A percentile compares a stretch with the other conserved stretches of the same genome.
Evolutionary conservation across 225 moss, liverwort and hornwort species (phyloP).

Genomic region (Antitrichia curtipendula): DNA sequence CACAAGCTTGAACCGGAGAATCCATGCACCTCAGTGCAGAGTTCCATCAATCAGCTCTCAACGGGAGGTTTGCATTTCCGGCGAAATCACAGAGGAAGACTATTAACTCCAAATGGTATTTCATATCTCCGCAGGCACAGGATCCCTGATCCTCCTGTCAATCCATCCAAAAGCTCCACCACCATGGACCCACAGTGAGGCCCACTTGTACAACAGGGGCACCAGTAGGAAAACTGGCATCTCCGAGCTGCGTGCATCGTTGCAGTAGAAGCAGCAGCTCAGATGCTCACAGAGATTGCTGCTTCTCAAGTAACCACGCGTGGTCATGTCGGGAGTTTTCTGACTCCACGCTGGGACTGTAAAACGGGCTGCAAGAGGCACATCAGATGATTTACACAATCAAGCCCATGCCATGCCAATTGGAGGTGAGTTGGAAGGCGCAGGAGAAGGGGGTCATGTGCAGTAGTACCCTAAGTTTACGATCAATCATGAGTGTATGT

Average conservation of each 20-base stretch:
- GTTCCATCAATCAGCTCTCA: background rate
- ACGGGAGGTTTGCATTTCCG: background rate
- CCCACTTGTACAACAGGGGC: background rate
- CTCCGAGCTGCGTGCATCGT: background rate
- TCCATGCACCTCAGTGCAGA: background rate
- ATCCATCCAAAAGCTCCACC: background rate
- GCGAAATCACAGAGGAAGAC: background rate
- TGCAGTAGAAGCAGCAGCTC: background rate
- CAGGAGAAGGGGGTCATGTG: background rate
- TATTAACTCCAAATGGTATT: background rate
- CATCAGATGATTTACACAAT: conserved; percentile 12
- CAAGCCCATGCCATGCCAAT: conserved; percentile 4
- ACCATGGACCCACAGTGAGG: background rate
- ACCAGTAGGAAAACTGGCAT: background rate
- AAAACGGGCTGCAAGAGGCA: conserved; percentile 14
- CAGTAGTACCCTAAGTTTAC: background rate
- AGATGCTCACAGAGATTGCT: background rate
- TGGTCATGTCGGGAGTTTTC: conserved; percentile 9
- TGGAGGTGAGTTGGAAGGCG: background rate
- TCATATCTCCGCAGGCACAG: background rate
- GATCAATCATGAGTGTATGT: background rate
- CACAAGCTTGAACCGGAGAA: background rate
- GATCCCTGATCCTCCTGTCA: background rate
- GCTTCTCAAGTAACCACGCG: conserved; percentile 10
- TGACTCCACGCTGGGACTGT: background rate